phyloP scores from a whole-genome alignment of 1,284 basidiomycete genomes.

The Porodaedalea pini region DNA sequence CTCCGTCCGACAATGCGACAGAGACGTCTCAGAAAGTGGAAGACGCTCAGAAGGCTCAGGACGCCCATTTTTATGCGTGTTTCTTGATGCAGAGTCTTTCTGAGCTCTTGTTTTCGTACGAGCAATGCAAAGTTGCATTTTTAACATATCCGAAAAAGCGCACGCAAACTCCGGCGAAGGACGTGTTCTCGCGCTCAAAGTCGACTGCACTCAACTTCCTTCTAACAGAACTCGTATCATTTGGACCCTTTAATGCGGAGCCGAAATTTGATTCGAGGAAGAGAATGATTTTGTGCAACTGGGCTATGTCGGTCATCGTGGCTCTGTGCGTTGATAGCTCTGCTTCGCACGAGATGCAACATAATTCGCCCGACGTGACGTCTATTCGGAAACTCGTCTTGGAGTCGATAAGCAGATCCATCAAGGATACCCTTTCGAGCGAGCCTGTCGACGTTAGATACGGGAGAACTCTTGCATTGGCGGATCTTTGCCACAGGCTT shows the following conservation, averaged over 20 bases:
- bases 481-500: conserved; percentile 86
- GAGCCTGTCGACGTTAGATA: conserved; percentile 80
- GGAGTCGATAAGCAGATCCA: conserved; percentile 81
- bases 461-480: conserved; percentile 83
- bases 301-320: conserved; percentile 90
- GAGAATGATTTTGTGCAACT: conserved; percentile 70
- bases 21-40: neutral
- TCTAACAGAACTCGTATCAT: conserved; percentile 74
- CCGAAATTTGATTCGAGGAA: conserved; percentile 52
- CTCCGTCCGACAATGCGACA: conserved; percentile 3
- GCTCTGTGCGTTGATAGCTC: conserved; percentile 86
- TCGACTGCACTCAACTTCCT: conserved; percentile 72
- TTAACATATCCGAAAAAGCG: conserved; percentile 76
- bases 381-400: conserved; percentile 87
- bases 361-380: conserved; percentile 74
- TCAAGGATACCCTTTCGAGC: conserved; percentile 74
- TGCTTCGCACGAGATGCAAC: conserved; percentile 66
- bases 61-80: conserved; percentile 58
- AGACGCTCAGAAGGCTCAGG: conserved; percentile 3
- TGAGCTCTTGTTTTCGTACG: conserved; percentile 92
- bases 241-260: conserved; percentile 65
- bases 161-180: conserved; percentile 59
- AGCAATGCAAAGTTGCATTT: conserved; percentile 86
- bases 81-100: conserved; percentile 92
- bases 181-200: conserved; percentile 51